Percentiles rank a stretch among this genome's conserved stretches.
phyloP scores from a whole-genome alignment of 805 yeast species.

The Yamadazyma laniorum region DNA sequence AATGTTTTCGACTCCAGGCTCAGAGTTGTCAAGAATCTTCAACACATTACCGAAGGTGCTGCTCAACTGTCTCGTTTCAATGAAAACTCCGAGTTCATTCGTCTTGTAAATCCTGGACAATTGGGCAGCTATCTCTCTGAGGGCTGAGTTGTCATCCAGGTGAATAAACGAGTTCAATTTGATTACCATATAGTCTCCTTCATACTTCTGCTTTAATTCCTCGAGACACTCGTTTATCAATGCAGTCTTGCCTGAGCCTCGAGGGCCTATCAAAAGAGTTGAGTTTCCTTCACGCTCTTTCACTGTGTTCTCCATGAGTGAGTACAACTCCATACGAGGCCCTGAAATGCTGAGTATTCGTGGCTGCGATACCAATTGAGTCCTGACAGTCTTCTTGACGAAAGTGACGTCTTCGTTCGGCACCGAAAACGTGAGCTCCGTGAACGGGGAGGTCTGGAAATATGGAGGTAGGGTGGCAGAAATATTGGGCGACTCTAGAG shows the following conservation, averaged over 20 bases:
- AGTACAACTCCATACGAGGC: slow-evolving; percentile 50
- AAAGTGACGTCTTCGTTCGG: slow-evolving; percentile 14
- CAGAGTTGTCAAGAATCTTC: slow-evolving; percentile 36
- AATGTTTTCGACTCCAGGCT: slow-evolving; percentile 24
- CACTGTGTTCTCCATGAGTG: slow-evolving; percentile 62
- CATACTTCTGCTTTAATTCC: slow-evolving; percentile 38
- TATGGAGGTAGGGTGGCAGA: not conserved
- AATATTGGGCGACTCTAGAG: not conserved
- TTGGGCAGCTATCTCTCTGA: slow-evolving; percentile 83
- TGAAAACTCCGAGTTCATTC: not conserved
- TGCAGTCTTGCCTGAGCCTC: slow-evolving; percentile 72
- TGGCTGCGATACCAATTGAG: slow-evolving; percentile 23
- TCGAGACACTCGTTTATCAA: slow-evolving; percentile 57
- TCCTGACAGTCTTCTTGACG: slow-evolving; percentile 17
- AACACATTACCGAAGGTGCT: slow-evolving; percentile 15
- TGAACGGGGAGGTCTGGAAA: not conserved
- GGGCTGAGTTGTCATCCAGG: slow-evolving; percentile 71
- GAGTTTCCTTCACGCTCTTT: slow-evolving; percentile 77
- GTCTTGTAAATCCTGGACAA: slow-evolving; percentile 45
- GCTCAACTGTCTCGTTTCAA: slow-evolving; percentile 12
- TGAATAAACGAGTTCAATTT: slow-evolving; percentile 70
- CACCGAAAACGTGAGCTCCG: not conserved
- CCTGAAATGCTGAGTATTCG: slow-evolving; percentile 16
- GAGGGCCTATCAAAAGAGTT: slow-evolving; percentile 73
- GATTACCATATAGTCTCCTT: slow-evolving; percentile 58